Conservation (phyloP, 2,329 filamentous ascomycete genomes). For the Apiospora arundinis region DNA sequence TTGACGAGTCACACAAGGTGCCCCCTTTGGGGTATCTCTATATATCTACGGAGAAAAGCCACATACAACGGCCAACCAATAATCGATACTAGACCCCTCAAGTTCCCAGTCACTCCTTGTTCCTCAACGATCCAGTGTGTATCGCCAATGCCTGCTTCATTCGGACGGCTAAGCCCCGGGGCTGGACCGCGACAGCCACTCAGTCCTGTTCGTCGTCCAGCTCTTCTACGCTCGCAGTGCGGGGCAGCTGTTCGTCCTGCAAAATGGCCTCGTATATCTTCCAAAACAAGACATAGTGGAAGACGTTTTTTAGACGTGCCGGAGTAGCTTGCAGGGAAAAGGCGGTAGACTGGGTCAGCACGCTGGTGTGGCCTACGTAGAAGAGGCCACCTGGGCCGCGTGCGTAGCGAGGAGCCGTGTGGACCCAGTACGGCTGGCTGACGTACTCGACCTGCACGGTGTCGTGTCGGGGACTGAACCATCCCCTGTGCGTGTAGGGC, state of each 20-base stretch:
- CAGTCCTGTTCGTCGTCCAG: too few species aligned
- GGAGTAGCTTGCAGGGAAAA: not conserved
- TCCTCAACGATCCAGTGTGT: not conserved
- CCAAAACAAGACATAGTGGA: not conserved
- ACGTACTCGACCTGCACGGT: not conserved
- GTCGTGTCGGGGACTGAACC: not conserved
- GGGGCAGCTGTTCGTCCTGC: too few species aligned
- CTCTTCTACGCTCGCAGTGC: too few species aligned
- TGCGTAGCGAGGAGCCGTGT: not conserved
- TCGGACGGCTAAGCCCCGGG: too few species aligned
- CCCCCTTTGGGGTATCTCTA: too few species aligned
- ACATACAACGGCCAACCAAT: not conserved
- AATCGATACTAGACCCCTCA: not conserved
- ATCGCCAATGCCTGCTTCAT: not conserved
- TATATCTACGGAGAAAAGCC: not conserved
- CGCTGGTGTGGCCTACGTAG: not conserved
- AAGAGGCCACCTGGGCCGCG: not conserved
- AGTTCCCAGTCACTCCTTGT: not conserved
- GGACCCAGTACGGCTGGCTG: not conserved
- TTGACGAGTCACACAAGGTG: not conserved
- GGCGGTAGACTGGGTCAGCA: not conserved
- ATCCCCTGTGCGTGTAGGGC: not conserved
- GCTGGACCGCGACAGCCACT: too few species aligned
- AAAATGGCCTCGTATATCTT: not conserved
- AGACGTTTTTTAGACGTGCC: not conserved